Evolutionary conservation across 805 yeast species (phyloP), one percentile per base, ranked within the genome.

Genomic region (Saccharomycopsis microspora): DNA sequence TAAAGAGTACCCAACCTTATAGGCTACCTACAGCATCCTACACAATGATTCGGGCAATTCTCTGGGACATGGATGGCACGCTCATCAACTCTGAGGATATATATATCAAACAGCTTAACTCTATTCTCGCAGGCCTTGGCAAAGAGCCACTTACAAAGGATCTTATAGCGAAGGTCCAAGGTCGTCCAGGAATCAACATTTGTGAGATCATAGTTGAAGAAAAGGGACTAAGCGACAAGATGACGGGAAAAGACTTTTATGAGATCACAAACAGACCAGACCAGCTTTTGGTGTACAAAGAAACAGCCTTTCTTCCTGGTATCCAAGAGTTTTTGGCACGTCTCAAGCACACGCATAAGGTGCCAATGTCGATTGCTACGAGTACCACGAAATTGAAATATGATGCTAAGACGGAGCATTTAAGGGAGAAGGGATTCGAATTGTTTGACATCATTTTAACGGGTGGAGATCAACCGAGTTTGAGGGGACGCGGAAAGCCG

Each of bases 31-130:
- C 19, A 19, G 19, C 19, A 19, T 19, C 19, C 19, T 19, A 19
- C 19, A 2, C 19, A 19, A 34, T 34, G 36, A 65, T 71, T 58
- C 77, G 69, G 60, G 89, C 88, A 32, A 80, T 86, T 68, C 80
- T 82, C 51, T 82, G 80, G 60, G 86, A 82, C 70, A 85, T 93
- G 97, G 98, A 93, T 62, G 98, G 98, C 1, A 75, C 94, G 29
- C 70, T 93, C 52, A 75, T 93, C 60, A 86, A 89, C 66, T 84
- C 96, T 3, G 98, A 93, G 64, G 94, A 85, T 54, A 71, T 88
- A 47, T 93, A 90, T 63, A 90, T 97, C 1, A 34, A 40, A 10
- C 48, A 45, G 29, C 44, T 45, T 4, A 45, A 45, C 33, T 32
- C 30, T 28, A 45, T 45, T n/a, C 40, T 45, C 31, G 19, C 19